Conservation (phyloP, 257 asterid species). For the Striga asiatica region DNA sequence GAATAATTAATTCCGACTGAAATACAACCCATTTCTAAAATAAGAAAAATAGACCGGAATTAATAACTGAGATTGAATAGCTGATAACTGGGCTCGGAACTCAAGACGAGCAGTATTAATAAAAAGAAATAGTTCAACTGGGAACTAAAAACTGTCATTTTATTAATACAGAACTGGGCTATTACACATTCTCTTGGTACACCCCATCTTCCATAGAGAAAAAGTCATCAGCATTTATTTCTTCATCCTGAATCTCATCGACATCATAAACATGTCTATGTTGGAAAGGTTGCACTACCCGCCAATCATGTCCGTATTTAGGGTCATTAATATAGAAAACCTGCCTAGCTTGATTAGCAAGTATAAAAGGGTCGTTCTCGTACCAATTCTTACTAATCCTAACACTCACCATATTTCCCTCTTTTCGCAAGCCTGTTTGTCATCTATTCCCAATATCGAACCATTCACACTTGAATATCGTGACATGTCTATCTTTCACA, state of each 20-base stretch:
- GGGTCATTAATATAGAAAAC: neutral
- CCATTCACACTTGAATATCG: neutral
- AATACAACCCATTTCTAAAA: too few species aligned
- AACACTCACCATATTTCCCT: neutral
- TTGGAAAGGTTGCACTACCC: constrained; percentile 3
- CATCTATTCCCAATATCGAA: neutral
- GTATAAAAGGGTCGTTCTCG: neutral
- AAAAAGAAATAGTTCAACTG: too few species aligned
- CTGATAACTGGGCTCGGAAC: too few species aligned
- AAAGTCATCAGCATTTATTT: neutral
- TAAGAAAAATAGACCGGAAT: too few species aligned
- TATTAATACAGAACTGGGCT: too few species aligned
- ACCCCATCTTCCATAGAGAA: too few species aligned
- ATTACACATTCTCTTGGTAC: too few species aligned
- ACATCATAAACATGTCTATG: neutral
- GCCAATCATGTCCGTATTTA: neutral
- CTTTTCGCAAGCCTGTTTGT: neutral
- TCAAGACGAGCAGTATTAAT: too few species aligned
- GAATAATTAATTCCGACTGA: too few species aligned
- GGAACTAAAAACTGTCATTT: too few species aligned
- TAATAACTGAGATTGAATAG: too few species aligned
- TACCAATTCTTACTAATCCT: neutral
- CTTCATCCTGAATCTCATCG: neutral
- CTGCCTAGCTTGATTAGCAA: neutral
- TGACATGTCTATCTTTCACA: neutral